A percentile compares a stretch with the other conserved stretches of the same genome.
Conservation (phyloP, 768 basidiomycete genomes). For the Galerina marginata region DNA sequence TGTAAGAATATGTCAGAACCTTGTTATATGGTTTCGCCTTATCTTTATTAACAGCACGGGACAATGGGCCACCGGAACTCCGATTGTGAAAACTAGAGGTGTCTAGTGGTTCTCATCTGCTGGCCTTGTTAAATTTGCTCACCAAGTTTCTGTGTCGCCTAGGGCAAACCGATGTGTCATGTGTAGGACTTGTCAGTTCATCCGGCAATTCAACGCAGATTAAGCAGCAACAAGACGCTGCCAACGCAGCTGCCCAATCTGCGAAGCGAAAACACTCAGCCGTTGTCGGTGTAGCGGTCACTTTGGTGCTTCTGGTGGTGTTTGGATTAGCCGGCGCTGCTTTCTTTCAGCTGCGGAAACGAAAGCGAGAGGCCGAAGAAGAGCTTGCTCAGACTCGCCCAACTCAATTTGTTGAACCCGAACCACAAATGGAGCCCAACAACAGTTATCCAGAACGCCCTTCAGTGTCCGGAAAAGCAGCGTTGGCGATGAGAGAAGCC, state of each 20-base stretch:
- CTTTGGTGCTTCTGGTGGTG: constrained; percentile 12
- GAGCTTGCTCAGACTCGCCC: constrained; percentile 7
- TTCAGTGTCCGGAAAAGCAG: constrained; percentile 2
- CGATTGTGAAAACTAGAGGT: constrained; percentile 36
- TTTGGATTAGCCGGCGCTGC: constrained; percentile 1
- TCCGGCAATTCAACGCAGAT: constrained; percentile 24
- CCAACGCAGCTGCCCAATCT: background rate
- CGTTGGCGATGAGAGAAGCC: constrained; percentile 5
- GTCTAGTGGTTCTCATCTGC: constrained; percentile 24
- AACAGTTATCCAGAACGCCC: constrained; percentile 3
- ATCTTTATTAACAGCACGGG: constrained; percentile 38
- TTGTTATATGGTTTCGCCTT: background rate
- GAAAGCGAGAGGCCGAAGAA: constrained; percentile 4
- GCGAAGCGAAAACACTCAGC: constrained; percentile 7
- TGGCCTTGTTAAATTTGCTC: background rate
- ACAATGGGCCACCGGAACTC: constrained; percentile 41
- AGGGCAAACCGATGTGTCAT: constrained; percentile 37
- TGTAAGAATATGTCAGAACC: constrained; percentile 42
- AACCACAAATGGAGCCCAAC: constrained; percentile 9
- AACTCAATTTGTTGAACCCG: constrained; percentile 8
- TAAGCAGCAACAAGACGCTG: constrained; percentile 7
- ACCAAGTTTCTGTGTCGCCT: background rate
- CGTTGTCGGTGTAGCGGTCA: constrained; percentile 16
- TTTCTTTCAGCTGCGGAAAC: constrained; percentile 16
- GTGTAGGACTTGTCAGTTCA: constrained; percentile 34